phyloP scores from a whole-genome alignment of 192 early-diverging fungal genomes.

The Coemansia erecta region DNA sequence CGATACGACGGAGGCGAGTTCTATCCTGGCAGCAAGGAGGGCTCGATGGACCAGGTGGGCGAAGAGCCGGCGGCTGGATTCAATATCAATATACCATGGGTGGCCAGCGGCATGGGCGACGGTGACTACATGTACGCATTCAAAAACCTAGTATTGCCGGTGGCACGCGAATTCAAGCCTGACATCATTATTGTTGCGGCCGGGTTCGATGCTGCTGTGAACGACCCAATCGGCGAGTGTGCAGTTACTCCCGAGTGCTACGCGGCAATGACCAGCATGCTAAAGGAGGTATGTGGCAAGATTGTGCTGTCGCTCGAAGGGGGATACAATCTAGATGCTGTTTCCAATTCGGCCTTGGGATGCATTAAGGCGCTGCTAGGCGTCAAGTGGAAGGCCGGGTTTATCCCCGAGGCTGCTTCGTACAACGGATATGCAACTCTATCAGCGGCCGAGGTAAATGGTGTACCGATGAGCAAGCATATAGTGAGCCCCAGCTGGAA shows the following conservation, averaged over 20 bases:
- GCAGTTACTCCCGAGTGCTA: conserved; percentile 76
- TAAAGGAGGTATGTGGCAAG: conserved; percentile 67
- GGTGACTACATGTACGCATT: conserved; percentile 89
- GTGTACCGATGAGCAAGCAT: conserved; percentile 3
- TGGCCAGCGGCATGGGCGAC: conserved; percentile 67
- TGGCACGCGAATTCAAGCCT: conserved; percentile 78
- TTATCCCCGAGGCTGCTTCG: conserved; percentile 25
- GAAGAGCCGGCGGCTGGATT: conserved; percentile 61
- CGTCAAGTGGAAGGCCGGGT: conserved; percentile 46
- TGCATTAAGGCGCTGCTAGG: conserved; percentile 73
- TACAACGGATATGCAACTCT: conserved; percentile 37
- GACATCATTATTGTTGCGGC: conserved; percentile 83
- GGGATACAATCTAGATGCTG: conserved; percentile 80
- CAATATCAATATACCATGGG: conserved; percentile 92
- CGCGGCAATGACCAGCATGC: conserved; percentile 83
- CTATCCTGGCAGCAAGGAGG: conserved; percentile 68
- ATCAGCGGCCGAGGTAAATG: conserved; percentile 36
- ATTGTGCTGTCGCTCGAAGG: conserved; percentile 84
- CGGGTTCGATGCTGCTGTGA: conserved; percentile 86
- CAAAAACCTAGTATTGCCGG: conserved; percentile 72
- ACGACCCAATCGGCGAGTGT: conserved; percentile 83
- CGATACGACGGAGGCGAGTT: conserved; percentile 75
- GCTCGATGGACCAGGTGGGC: conserved; percentile 60
- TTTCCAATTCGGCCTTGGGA: conserved; percentile 70
- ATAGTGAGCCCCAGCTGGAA: conserved; percentile 19